Base-by-base conservation (phyloP, 805 yeast species). In the Saturnispora serradocipensis region DNA sequence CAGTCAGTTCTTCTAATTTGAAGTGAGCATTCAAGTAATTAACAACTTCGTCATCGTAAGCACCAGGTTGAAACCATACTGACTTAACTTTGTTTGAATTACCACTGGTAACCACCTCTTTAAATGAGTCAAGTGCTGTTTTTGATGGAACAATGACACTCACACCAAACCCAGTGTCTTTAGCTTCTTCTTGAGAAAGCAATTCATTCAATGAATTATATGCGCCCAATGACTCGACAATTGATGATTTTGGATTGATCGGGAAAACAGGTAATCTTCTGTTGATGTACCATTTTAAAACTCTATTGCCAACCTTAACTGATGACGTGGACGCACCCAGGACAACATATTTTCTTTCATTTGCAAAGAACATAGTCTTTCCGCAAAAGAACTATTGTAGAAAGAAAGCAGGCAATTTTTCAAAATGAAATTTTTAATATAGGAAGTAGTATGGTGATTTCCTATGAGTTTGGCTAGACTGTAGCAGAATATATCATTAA, bases 21-120 rank as follows among this genome's bases (percentile, higher is more conserved):
- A 63, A 32, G 54, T 60, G 45, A 58, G 51, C 39, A 11, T 61
- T n/a, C 16, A 61, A 58, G 18, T 52, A 65, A 1, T 73, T 68
- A 16, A 84, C 68, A 3, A 77, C 78, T 11, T 69, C 72, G 2
- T 62, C 60, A 59, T 84, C 81, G 57, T 77, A 86, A 22, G 88
- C 77, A 0, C 95, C 95, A 0, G 95, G 95, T 61, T 87, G 95
- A 57, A 85, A 81, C 95, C 95, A 88, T 15, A 86, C 68, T 1
- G 83, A 80, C 58, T 75, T 76, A 15, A 84, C 67, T 0, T 67
- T 55, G 5, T 8, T 46, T 56, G 9, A 61, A 61, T 61, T 36
- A 49, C 15, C 60, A 3, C 22, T 48, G 30, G 65, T 59, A 52
- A 77, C 66, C 15, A 54, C 54, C 15, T 71, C 71, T 10, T 71